Percentiles rank a stretch among this genome's conserved stretches.
Conservation (phyloP, 2,329 filamentous ascomycete species). For the Aspergillus pseudoviridinutans region DNA sequence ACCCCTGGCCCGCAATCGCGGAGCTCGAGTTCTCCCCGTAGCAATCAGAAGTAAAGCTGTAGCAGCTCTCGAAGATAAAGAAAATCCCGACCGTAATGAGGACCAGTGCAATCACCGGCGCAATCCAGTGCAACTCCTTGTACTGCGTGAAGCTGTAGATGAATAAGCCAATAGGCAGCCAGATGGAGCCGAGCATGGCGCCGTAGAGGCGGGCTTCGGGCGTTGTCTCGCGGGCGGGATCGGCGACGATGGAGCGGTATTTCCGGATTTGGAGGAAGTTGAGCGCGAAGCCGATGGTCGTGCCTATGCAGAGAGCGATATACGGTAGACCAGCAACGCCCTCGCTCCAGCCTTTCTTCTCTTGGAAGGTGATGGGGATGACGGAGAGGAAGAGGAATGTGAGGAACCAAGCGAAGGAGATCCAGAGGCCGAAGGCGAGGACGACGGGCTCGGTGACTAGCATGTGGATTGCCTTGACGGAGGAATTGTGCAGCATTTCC, state of each 20-base stretch:
- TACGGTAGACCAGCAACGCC: conserved; percentile 50
- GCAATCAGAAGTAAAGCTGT: conserved; percentile 52
- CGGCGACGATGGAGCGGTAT: conserved; percentile 42
- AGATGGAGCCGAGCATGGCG: conserved; percentile 47
- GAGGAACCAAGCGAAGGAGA: conserved; percentile 52
- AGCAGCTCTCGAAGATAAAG: conserved; percentile 44
- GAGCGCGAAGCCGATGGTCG: conserved; percentile 46
- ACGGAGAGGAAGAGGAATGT: conserved; percentile 53
- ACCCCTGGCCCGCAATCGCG: conserved; percentile 49
- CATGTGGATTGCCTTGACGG: conserved; percentile 51
- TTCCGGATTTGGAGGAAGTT: conserved; percentile 52
- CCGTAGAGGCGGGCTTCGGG: conserved; percentile 49
- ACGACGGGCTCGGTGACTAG: conserved; percentile 48
- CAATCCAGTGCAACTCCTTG: conserved; percentile 47
- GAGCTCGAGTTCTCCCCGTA: conserved; percentile 43
- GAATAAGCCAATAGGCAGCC: conserved; percentile 48
- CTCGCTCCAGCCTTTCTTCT: conserved; percentile 52
- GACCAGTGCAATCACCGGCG: conserved; percentile 46
- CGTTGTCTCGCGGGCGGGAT: conserved; percentile 25
- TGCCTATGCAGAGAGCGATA: conserved; percentile 49
- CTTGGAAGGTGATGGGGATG: conserved; percentile 49
- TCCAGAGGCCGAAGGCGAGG: conserved; percentile 50
- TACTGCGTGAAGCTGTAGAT: conserved; percentile 55
- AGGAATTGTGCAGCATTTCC: conserved; percentile 39
- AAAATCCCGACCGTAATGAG: conserved; percentile 52